Evolutionary conservation across 805 yeast genomes (phyloP), one percentile per base, ranked within the genome.

Genomic region (Kazachstania viticola): DNA sequence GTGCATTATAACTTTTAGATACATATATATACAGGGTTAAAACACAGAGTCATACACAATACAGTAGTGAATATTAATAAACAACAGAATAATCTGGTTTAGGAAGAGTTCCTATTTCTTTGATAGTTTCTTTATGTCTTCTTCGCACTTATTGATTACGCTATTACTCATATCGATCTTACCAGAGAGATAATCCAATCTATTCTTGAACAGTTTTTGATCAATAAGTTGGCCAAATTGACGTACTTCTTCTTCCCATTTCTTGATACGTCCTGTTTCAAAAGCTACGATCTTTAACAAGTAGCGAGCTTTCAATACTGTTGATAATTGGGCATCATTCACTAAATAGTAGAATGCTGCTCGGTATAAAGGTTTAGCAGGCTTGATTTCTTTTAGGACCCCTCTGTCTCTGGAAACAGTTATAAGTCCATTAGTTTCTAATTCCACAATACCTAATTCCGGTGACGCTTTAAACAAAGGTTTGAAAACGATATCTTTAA

Each of bases 311-410:
- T 84, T 94, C 51, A 82, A 65, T 9, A 73, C 63, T 16, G 71
- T 71, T 34, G 64, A 69, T 5, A 80, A 56, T 13, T 65, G 63
- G 12, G 60, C 46, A 49, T 85, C 87, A 2, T 62, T 42, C 3
- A 75, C 67, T 48, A 91, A 62, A 37, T 69, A 69, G 35, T 63
- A 46, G 58, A 88, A 91, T 0, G 97, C 95, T 0, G 87, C 81
- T 35, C 69, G 67, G 54, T 64, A 85, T 15, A 91, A 60, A 3
- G 98, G 97, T 45, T 85, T 76, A 0, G 95, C 94, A 1, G 94
- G 83, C 14, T 60, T 56, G 14, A 91, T 70, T 5, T 69, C 67
- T 28, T 64, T 60, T 14, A 82, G 57, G 17, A 83, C 69, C 13
- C 96, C 97, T 40, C 81, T 78, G 26, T 77, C 80, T 37, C 84